Conservation (phyloP, 306 rosid species). For the Prunus davidiana region DNA sequence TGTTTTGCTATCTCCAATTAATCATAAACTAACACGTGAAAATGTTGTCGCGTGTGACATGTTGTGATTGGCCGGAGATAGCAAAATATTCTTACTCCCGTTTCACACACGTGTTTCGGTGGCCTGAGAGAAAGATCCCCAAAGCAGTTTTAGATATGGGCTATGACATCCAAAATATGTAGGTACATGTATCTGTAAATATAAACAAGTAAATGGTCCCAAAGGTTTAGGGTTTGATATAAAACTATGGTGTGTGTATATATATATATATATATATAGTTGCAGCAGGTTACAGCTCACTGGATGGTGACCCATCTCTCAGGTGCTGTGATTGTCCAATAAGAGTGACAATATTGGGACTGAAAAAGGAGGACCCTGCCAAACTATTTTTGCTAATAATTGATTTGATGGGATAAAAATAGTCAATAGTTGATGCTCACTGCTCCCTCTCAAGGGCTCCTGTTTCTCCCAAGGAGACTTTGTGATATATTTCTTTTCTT, state of each 20-base stretch:
- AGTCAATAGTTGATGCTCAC: conserved; percentile 6
- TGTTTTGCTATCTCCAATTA: no score
- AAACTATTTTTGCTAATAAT: conserved; percentile 1
- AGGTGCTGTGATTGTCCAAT: conserved; percentile 30
- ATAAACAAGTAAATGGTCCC: conserved; percentile 1
- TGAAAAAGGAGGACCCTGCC: conserved; percentile 7
- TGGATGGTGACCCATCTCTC: conserved; percentile 19
- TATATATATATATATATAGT: no score
- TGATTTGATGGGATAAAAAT: conserved; percentile 18
- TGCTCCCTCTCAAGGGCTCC: conserved; percentile 51
- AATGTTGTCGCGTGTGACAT: no score
- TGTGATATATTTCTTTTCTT: conserved; percentile 12
- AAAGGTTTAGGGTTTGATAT: background rate
- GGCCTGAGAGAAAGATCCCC: background rate
- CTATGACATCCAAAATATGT: background rate
- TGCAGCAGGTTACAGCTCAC: conserved; percentile 18
- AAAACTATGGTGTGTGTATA: background rate
- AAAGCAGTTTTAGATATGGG: background rate
- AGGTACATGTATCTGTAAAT: background rate
- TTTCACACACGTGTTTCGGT: background rate
- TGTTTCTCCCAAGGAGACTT: conserved; percentile 69
- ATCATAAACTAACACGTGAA: no score
- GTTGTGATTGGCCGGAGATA: fast-evolving
- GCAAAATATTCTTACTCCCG: fast-evolving
- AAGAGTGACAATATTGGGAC: background rate